Base-by-base conservation (phyloP, 495 filamentous ascomycete species). In the Emericellopsis terricola region DNA sequence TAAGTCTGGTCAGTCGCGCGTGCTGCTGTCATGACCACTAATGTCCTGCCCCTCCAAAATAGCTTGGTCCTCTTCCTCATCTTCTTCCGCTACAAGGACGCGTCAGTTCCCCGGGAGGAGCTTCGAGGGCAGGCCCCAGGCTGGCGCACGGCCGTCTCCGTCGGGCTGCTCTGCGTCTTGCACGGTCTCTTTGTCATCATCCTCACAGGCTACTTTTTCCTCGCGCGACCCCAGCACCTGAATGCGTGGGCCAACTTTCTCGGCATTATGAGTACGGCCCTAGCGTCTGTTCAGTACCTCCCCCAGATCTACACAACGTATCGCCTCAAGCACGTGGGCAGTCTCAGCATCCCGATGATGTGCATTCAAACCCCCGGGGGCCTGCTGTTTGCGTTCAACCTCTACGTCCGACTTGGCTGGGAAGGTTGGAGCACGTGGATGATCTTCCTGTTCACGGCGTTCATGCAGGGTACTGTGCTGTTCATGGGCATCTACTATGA, bases 281-380 rank as follows among this genome's bases (percentile, higher is more conserved):
- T 96, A 15, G 78, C 91, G 0, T 74, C 68, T 0, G 68, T 94
- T 15, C 89, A 97, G 51, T 97, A 94, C 56, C 60, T 96, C 14
- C 89, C 89, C 2, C 89, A 97, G 58, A 84, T 97, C 44, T 86
- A 69, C 50, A 93, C 78, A 19, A 97, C 89, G 1, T 86, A 81
- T 57, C 66, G 60, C 23, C 59, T 94, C 32, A 77, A 83, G 47
- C 74, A 79, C 40, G 78, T 91, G 1, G 81, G 81, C 23, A 91
- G 81, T 47, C 53, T 97, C 38, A 92, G 83, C 47, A 86, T 97
- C 37, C 79, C 85, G 1, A 96, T 94, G 82, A 97, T 97, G 89
- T 78, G 78, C 50, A 93, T 96, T 28, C 89, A 97, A 52, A 94
- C 86, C 0, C 89, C 89, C 0, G 89, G 89, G 5, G 78, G 78